A percentile compares a stretch with the other conserved stretches of the same genome.
These are phyloP conservation scores for Alloteropsis angusta DNA, from an alignment of 202 grass and related monocot species.

Conservation along the genomic window DNA sequence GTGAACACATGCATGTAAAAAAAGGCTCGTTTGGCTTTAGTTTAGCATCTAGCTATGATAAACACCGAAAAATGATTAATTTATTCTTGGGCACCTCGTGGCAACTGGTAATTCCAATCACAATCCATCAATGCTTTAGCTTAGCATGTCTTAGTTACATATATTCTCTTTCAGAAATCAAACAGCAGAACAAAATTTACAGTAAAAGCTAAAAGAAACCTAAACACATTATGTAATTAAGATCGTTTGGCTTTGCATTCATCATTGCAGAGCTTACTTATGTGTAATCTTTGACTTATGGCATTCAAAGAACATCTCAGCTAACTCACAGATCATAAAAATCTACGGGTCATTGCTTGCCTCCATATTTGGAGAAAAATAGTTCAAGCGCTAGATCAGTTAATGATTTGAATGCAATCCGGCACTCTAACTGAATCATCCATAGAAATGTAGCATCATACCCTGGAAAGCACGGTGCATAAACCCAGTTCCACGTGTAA, in stretches of 20 bases:
- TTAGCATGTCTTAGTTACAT: not conserved
- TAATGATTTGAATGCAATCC: not conserved
- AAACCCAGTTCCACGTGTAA: constrained; percentile 96
- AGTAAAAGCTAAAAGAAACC: not conserved
- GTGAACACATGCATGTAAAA: not conserved
- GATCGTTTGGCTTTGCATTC: not conserved
- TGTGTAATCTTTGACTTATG: not conserved
- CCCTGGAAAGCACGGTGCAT: constrained; percentile 95
- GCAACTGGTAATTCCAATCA: not conserved
- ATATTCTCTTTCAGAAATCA: not conserved
- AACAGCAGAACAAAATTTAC: not conserved
- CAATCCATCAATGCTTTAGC: not conserved
- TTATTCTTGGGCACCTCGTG: not conserved
- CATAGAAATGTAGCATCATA: constrained; percentile 37
- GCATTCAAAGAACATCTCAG: not conserved
- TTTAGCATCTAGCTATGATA: constrained; percentile 12
- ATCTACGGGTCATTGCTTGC: not conserved
- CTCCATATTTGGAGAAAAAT: not conserved
- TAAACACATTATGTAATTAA: not conserved
- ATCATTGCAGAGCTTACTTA: not conserved
- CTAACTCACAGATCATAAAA: not conserved
- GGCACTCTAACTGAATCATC: constrained; percentile 10
- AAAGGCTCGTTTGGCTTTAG: too few relatives aligned
- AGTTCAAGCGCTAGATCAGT: not conserved
- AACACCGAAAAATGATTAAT: not conserved